These are phyloP conservation scores for Arthrocladium fulminans DNA, from an alignment of 2,329 filamentous ascomycete species.

Conservation along the genomic window DNA sequence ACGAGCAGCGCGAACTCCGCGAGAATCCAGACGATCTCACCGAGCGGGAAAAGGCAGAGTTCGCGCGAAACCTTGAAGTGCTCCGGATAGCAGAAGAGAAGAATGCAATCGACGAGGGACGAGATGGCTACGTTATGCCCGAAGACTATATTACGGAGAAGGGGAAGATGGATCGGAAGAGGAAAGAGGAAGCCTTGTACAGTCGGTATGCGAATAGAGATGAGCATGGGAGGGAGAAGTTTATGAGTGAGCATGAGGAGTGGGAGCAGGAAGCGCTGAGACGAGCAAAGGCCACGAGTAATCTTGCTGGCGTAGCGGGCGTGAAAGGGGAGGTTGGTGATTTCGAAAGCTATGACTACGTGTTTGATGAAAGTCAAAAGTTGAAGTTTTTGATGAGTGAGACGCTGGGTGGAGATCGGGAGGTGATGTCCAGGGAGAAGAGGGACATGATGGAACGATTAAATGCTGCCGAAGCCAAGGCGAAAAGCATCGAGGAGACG, in stretches of 20 bases:
- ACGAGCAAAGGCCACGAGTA: slow-evolving; percentile 81
- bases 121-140: slow-evolving; percentile 85
- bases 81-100: slow-evolving; percentile 75
- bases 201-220: slow-evolving; percentile 82
- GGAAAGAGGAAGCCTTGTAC: slow-evolving; percentile 83
- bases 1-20: slow-evolving; percentile 73
- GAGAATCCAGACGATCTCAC: slow-evolving; percentile 63
- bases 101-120: slow-evolving; percentile 78
- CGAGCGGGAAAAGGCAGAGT: slow-evolving; percentile 73
- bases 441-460: slow-evolving; percentile 69
- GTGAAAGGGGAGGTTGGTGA: slow-evolving; percentile 54
- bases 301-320: slow-evolving; percentile 38
- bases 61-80: slow-evolving; percentile 77
- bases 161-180: slow-evolving; percentile 75
- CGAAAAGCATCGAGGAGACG: slow-evolving; percentile 80
- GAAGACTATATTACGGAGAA: slow-evolving; percentile 94
- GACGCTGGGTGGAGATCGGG: slow-evolving; percentile 61
- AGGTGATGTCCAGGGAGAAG: slow-evolving; percentile 67
- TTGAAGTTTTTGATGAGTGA: slow-evolving; percentile 76
- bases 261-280: slow-evolving; percentile 87
- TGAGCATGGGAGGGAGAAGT: slow-evolving; percentile 78
- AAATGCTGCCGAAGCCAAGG: slow-evolving; percentile 80
- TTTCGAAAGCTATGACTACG: slow-evolving; percentile 80
- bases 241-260: slow-evolving; percentile 87
- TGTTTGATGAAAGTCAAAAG: slow-evolving; percentile 81